These are phyloP conservation scores for Helenozyma baotianmanensis DNA, from an alignment of 805 yeast species.

Conservation along the genomic window DNA sequence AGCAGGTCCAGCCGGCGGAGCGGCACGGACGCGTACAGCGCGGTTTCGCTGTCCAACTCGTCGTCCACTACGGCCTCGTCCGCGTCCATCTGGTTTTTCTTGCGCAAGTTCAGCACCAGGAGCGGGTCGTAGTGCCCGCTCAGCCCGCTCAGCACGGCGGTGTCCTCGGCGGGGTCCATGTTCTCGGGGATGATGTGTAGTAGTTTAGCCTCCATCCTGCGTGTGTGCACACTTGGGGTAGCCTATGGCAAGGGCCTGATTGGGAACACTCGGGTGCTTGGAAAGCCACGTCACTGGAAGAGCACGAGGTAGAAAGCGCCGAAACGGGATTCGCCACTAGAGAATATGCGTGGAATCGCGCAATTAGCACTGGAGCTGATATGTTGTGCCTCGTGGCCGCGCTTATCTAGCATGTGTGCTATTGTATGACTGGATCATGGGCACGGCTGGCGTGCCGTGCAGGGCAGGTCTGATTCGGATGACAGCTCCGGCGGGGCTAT, in stretches of 20 bases:
- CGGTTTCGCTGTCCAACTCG: conserved; percentile 1
- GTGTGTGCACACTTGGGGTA: too few species aligned
- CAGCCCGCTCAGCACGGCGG: neutral
- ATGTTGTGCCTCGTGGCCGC: too few species aligned
- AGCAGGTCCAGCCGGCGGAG: conserved; percentile 13
- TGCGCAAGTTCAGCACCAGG: neutral
- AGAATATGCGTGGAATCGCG: too few species aligned
- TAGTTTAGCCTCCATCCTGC: neutral
- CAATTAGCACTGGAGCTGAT: too few species aligned
- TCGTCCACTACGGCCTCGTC: conserved; percentile 2
- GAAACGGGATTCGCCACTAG: too few species aligned
- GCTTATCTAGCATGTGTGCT: too few species aligned
- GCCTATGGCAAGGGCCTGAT: too few species aligned
- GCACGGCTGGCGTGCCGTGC: neutral
- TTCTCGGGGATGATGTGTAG: neutral
- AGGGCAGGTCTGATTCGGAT: neutral
- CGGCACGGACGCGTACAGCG: neutral
- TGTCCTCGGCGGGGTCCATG: neutral
- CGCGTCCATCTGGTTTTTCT: too few species aligned
- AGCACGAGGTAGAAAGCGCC: too few species aligned
- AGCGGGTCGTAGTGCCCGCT: neutral
- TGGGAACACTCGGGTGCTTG: too few species aligned
- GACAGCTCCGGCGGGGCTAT: too few species aligned
- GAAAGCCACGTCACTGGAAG: too few species aligned
- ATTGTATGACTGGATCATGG: neutral